phyloP scores from a whole-genome alignment of 2,329 filamentous ascomycete species.

The Myrmaecium sp. region DNA sequence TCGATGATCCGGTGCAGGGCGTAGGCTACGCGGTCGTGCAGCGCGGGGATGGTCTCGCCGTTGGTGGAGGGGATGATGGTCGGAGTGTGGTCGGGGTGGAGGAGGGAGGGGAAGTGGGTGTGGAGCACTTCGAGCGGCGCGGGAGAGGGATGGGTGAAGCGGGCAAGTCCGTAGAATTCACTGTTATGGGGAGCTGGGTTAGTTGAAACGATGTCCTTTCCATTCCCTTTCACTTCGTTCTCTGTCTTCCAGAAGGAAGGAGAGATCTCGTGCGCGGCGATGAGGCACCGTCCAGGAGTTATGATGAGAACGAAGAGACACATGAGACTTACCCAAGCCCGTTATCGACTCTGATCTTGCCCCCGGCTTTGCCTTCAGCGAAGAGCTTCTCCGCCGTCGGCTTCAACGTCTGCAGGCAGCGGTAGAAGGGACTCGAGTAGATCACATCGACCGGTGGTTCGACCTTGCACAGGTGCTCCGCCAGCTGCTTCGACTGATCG shows the following conservation, averaged over 20 bases:
- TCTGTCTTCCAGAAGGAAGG: neutral
- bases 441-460: slow-evolving; percentile 55
- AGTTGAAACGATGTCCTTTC: slow-evolving; percentile 11
- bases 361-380: slow-evolving; percentile 12
- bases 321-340: slow-evolving; percentile 31
- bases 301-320: too few relatives aligned
- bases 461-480: slow-evolving; percentile 40
- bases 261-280: too few relatives aligned
- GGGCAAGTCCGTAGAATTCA: slow-evolving; percentile 83
- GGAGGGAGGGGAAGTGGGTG: slow-evolving; percentile 45
- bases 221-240: neutral
- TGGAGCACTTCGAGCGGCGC: slow-evolving; percentile 47
- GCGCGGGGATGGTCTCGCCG: slow-evolving; percentile 62
- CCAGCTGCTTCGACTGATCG: slow-evolving; percentile 65
- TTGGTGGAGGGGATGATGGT: slow-evolving; percentile 50
- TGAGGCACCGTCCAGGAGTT: too few relatives aligned
- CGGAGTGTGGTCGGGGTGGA: slow-evolving; percentile 41
- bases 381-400: slow-evolving; percentile 18
- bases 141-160: slow-evolving; percentile 71
- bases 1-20: slow-evolving; percentile 54
- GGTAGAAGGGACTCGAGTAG: slow-evolving; percentile 39
- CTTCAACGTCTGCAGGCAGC: slow-evolving; percentile 22
- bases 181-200: slow-evolving; percentile 45
- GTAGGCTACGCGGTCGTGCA: slow-evolving; percentile 65
- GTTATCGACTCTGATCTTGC: slow-evolving; percentile 33